Conservation (phyloP, 2,329 filamentous ascomycete species). For the Diaporthe helianthi region DNA sequence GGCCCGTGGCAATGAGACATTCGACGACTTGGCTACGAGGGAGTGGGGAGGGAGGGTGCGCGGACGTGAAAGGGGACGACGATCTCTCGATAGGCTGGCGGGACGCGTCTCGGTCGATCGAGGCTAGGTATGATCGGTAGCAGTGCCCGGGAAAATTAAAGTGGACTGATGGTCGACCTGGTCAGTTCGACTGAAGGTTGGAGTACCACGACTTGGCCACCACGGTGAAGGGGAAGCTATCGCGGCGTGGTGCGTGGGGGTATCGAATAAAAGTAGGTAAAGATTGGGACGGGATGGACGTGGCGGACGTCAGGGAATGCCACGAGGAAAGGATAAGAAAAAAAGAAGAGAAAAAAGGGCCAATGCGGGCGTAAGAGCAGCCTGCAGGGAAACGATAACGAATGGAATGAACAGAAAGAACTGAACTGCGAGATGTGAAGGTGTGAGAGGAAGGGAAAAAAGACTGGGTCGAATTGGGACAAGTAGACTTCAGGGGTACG, state of each 20-base stretch:
- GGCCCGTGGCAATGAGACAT: slow-evolving; percentile 33
- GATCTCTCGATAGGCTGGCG: slow-evolving; percentile 29
- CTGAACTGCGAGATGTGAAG: slow-evolving; percentile 11
- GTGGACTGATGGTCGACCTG: slow-evolving; percentile 22
- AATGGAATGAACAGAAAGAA: slow-evolving; percentile 1
- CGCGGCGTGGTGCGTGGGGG: slow-evolving; percentile 18
- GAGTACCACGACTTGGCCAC: not conserved
- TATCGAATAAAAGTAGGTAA: slow-evolving; percentile 21
- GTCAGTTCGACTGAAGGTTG: slow-evolving; percentile 9
- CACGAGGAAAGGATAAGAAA: not conserved
- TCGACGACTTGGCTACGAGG: slow-evolving; percentile 20
- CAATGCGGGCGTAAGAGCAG: slow-evolving; percentile 20
- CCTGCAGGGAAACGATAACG: slow-evolving; percentile 10
- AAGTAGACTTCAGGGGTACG: slow-evolving; percentile 34
- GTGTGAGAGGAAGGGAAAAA: slow-evolving; percentile 8
- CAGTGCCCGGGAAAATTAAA: slow-evolving; percentile 16
- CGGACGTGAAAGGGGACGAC: slow-evolving; percentile 27
- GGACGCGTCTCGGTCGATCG: slow-evolving; percentile 24
- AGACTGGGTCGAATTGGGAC: slow-evolving; percentile 18
- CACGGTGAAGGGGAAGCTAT: slow-evolving; percentile 22
- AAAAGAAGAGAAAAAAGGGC: slow-evolving; percentile 1
- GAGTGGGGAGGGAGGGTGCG: not conserved
- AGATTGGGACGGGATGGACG: slow-evolving; percentile 19
- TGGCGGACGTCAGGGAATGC: not conserved
- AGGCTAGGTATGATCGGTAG: slow-evolving; percentile 1